Conservation (phyloP, 345 rosid genomes). For the Leavenworthia alabamica region DNA sequence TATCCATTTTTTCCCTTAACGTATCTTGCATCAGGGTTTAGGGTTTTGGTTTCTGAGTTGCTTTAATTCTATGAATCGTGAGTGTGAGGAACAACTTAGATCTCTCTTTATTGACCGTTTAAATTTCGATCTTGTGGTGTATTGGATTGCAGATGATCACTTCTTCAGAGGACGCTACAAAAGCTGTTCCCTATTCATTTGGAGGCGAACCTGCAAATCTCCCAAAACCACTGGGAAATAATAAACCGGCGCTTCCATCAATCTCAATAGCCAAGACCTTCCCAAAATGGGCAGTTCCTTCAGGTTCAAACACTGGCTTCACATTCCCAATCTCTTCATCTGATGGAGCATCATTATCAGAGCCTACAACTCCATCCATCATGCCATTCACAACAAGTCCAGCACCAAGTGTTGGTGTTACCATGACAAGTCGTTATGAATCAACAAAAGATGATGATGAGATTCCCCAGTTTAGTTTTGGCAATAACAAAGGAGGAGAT, state of each 20-base stretch:
- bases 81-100: neutral
- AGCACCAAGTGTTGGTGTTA: constrained; percentile 3
- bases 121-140: neutral
- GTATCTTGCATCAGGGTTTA: neutral
- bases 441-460: constrained; percentile 39
- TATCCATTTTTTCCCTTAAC: constrained; percentile 16
- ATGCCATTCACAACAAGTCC: constrained; percentile 37
- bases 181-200: constrained; percentile 27
- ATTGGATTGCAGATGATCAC: constrained; percentile 15
- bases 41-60: neutral
- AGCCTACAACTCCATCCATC: constrained; percentile 85
- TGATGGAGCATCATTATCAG: constrained; percentile 43
- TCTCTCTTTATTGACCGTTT: constrained; percentile 7
- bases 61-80: neutral
- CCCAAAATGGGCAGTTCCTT: constrained; percentile 43
- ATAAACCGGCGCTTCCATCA: constrained; percentile 50
- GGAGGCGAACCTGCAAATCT: constrained; percentile 26
- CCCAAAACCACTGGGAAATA: constrained; percentile 41
- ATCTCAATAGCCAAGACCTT: constrained; percentile 51
- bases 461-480: constrained; percentile 55
- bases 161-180: constrained; percentile 39
- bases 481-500: constrained; percentile 34
- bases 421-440: constrained; percentile 24
- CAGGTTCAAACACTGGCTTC: constrained; percentile 48
- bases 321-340: constrained; percentile 64